Base-by-base conservation (phyloP, 345 rosid genomes). In the Gossypioides kirkii region DNA sequence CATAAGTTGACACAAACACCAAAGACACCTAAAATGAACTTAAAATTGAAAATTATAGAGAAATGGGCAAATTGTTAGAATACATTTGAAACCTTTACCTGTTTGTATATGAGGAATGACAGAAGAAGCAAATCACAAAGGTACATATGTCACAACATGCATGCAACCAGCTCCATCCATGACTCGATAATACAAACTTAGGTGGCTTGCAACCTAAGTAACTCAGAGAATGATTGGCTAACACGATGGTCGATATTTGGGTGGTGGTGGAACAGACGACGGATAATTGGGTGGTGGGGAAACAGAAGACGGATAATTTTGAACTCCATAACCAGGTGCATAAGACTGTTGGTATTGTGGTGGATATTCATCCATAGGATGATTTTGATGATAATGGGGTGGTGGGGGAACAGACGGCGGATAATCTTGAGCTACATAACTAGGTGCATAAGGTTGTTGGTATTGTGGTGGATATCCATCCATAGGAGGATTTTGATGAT, bases 361-460 rank as follows among this genome's bases (percentile, higher is more conserved):
- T 53, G 87, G 73, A 69, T 94, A 94, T 26, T 96, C 98, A 1
- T 86, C 86, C 0, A 94, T 26, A 1, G 98, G 93, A 76, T 94
- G 99, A 41, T 73, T 11, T 8, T 86, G 90, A 74, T 87, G 98
- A 61, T 45, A 46, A 10, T 1, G 26, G 0, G 17, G 49, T 3
- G 60, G 74, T 18, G 85, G 82, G 25, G 90, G 83, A 77, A 73
- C 77, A 0, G 83, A 47, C 10, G 84, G 80, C 0, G 83, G 83
- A 71, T 85, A 85, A 45, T 73, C 80, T 13, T 77, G 71, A 61
- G 81, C 77, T 36, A 71, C 71, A 26, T 83, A 94, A 28, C 97
- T 97, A 1, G 20, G 8, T 50, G 55, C 20, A 17, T 50, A 81
- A 61, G 86, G 59, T 70, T 80, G 86, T 32, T 80, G 84, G 6